These are phyloP conservation scores for Colletotrichum shisoi DNA, from an alignment of 2,329 filamentous ascomycete species.

Conservation along the genomic window DNA sequence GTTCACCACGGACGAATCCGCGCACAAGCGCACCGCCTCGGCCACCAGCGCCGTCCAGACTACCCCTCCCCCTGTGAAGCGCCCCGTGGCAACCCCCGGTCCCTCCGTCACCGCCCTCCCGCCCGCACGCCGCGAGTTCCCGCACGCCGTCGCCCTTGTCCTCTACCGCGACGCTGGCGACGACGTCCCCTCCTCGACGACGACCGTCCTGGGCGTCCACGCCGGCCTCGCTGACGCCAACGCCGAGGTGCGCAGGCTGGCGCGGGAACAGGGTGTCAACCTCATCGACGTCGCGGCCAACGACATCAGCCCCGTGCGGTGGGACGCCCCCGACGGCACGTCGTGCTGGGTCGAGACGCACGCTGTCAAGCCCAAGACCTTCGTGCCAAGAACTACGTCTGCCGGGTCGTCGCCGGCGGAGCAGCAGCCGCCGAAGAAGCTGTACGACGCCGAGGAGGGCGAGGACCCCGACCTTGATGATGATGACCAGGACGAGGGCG, in stretches of 20 bases:
- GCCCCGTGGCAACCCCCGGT: constrained; percentile 44
- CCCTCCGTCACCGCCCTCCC: constrained; percentile 28
- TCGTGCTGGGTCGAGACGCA: constrained; percentile 52
- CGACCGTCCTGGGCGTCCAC: constrained; percentile 47
- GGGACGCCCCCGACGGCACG: constrained; percentile 49
- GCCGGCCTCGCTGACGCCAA: constrained; percentile 50
- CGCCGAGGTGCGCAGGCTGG: constrained; percentile 46
- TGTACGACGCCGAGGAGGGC: constrained; percentile 49
- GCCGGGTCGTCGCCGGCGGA: constrained; percentile 22
- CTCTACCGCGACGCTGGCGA: constrained; percentile 45
- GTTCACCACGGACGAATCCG: constrained; percentile 16
- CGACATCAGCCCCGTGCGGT: constrained; percentile 47
- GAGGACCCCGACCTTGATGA: constrained; percentile 45
- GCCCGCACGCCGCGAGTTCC: constrained; percentile 30
- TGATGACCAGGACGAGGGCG: constrained; percentile 42
- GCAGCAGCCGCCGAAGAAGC: constrained; percentile 41
- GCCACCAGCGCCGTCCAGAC: constrained; percentile 41
- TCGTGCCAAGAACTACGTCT: constrained; percentile 24
- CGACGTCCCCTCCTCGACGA: constrained; percentile 29
- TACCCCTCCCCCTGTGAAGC: constrained; percentile 58
- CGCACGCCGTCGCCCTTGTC: constrained; percentile 46
- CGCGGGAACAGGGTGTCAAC: constrained; percentile 42
- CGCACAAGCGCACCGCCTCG: constrained; percentile 38
- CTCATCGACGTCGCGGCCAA: neutral
- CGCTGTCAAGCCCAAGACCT: constrained; percentile 42